These are phyloP conservation scores for Erucastrum elatum DNA, from an alignment of 345 rosid genomes.

Conservation along the genomic window DNA sequence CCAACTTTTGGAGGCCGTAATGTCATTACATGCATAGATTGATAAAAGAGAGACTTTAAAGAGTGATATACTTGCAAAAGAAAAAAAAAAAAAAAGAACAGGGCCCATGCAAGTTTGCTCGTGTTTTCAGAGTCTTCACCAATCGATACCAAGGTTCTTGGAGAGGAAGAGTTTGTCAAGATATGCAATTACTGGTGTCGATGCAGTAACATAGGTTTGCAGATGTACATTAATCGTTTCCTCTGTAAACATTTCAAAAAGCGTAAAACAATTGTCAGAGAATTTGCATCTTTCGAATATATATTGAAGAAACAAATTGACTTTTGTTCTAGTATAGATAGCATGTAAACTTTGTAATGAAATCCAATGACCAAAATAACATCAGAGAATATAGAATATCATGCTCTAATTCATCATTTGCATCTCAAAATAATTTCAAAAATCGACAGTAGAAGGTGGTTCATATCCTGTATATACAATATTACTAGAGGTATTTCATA, in stretches of 20 bases:
- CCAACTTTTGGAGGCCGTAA: constrained; percentile 1
- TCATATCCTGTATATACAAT: not conserved
- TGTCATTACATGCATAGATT: constrained; percentile 4
- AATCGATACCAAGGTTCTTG: constrained; percentile 69
- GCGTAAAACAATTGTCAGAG: not conserved
- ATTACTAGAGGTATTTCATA: not conserved
- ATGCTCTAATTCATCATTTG: not conserved
- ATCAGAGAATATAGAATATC: not conserved
- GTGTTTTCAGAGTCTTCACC: constrained; percentile 45
- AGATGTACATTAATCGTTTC: constrained; percentile 56
- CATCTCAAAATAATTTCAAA: not conserved
- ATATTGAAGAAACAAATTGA: not conserved
- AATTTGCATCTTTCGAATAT: not conserved
- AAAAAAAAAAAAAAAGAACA: not conserved
- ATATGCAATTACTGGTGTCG: constrained; percentile 50
- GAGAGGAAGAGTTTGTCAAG: constrained; percentile 64
- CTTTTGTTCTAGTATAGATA: not conserved
- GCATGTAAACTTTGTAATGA: not conserved
- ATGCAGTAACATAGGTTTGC: constrained; percentile 56
- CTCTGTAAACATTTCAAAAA: constrained; percentile 46
- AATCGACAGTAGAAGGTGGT: not conserved
- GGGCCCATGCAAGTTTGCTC: not conserved
- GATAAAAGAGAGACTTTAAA: not conserved
- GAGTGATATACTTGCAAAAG: not conserved
- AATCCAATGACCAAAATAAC: not conserved